Percentiles rank a stretch among this genome's conserved stretches.
Conservation (phyloP, 192 early-diverging fungal genomes). For the Nowakowskiella sp. region DNA sequence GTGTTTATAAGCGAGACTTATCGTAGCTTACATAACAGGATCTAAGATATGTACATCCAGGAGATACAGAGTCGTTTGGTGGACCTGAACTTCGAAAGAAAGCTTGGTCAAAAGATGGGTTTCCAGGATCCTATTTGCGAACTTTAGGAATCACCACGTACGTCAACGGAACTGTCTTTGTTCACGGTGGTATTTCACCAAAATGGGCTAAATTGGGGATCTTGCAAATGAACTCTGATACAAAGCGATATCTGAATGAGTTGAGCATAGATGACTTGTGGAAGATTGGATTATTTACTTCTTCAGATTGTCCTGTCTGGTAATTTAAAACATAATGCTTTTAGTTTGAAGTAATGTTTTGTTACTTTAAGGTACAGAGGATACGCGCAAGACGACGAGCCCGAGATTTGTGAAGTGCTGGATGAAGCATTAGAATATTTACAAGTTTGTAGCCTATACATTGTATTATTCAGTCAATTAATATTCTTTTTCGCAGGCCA, state of each 20-base stretch:
- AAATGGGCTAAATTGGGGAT: constrained; percentile 35
- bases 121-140: constrained; percentile 39
- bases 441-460: constrained; percentile 18
- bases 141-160: constrained; percentile 35
- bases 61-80: constrained; percentile 50
- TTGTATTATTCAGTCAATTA: not conserved
- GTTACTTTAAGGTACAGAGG: constrained; percentile 45
- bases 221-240: constrained; percentile 39
- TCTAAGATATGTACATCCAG: constrained; percentile 46
- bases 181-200: constrained; percentile 48
- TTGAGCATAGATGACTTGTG: constrained; percentile 5
- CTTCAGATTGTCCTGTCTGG: constrained; percentile 33
- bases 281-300: constrained; percentile 24
- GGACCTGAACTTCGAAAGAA: constrained; percentile 25
- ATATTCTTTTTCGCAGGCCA: constrained; percentile 31
- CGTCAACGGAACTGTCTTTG: constrained; percentile 48
- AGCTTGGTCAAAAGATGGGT: constrained; percentile 43
- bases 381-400: constrained; percentile 45
- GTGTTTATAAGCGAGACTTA: not conserved
- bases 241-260: constrained; percentile 20
- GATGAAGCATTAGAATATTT: constrained; percentile 34
- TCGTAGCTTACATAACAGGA: constrained; percentile 25
- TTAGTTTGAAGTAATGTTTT: constrained; percentile 4
- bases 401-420: constrained; percentile 33
- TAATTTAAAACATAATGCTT: constrained; percentile 10